Percentiles rank a stretch among this genome's conserved stretches.
These are phyloP conservation scores for Eucalyptus fibrosa DNA, from an alignment of 345 rosid genomes.

Conservation along the genomic window DNA sequence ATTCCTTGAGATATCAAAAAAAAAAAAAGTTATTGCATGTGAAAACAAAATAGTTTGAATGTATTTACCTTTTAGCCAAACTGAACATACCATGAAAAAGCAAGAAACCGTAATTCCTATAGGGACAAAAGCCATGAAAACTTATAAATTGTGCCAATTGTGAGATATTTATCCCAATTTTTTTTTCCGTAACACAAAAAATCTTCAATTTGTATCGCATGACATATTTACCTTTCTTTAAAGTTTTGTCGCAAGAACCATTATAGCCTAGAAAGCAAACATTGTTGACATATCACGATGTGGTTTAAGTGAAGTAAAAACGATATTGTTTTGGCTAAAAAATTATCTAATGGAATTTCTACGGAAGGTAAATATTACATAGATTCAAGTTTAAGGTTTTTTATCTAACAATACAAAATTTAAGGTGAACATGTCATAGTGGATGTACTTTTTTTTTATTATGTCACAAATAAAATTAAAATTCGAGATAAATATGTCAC, in stretches of 20 bases:
- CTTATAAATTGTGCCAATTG: fast-evolving
- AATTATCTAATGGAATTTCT: too few relatives aligned
- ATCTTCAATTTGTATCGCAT: fast-evolving
- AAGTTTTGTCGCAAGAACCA: background rate
- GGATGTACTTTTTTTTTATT: too few relatives aligned
- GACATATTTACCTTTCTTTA: too few relatives aligned
- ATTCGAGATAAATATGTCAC: too few relatives aligned
- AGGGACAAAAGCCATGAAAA: background rate
- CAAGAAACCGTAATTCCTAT: background rate
- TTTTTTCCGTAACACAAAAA: too few relatives aligned
- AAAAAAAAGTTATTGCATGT: background rate
- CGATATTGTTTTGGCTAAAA: too few relatives aligned
- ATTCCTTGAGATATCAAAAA: too few relatives aligned
- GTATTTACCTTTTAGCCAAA: background rate
- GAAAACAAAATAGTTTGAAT: background rate
- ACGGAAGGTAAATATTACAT: background rate
- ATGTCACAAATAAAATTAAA: too few relatives aligned
- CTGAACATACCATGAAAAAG: background rate
- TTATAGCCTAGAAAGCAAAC: background rate
- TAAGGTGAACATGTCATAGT: too few relatives aligned
- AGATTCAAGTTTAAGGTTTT: background rate
- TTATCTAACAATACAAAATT: background rate
- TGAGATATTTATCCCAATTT: too few relatives aligned
- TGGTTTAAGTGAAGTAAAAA: background rate
- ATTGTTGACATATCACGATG: background rate